Percentiles rank a stretch among this genome's conserved stretches.
These are phyloP conservation scores for Phytophthora cactorum DNA, from an alignment of 352 stramenopile species.

Conservation along the genomic window DNA sequence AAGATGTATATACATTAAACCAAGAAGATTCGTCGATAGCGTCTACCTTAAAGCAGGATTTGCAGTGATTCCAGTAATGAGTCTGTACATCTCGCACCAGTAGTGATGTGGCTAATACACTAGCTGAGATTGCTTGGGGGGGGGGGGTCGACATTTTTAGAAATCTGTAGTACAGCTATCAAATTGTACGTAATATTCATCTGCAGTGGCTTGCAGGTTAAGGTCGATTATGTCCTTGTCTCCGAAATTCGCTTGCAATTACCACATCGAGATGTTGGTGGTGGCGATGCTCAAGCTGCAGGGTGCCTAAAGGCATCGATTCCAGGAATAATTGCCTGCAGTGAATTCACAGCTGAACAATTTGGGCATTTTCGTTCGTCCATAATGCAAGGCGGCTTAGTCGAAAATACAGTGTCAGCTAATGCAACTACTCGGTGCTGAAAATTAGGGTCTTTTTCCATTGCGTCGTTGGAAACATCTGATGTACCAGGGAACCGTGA, in stretches of 20 bases:
- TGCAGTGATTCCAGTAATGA: constrained; percentile 23
- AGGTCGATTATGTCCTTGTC: constrained; percentile 9
- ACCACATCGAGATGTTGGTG: not conserved
- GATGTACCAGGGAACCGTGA: constrained; percentile 29
- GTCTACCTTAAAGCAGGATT: constrained; percentile 27
- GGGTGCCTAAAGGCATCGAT: constrained; percentile 15
- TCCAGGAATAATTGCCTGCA: not conserved
- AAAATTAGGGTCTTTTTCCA: not conserved
- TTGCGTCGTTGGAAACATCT: not conserved
- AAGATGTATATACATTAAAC: no score
- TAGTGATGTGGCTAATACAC: not conserved
- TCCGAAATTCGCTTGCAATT: not conserved
- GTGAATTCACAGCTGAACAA: not conserved
- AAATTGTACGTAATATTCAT: not conserved
- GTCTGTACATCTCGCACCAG: constrained; percentile 20
- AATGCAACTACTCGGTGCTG: not conserved
- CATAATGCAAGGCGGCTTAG: not conserved
- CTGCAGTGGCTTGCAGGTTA: not conserved
- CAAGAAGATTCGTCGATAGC: no score
- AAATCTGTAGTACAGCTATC: not conserved
- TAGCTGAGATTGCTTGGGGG: not conserved
- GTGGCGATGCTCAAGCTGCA: not conserved
- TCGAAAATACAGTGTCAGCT: not conserved
- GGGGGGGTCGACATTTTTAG: constrained; percentile 3
- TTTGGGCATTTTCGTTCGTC: not conserved